Conservation (phyloP, 2,329 filamentous ascomycete species). For the Exophiala aquamarina region DNA sequence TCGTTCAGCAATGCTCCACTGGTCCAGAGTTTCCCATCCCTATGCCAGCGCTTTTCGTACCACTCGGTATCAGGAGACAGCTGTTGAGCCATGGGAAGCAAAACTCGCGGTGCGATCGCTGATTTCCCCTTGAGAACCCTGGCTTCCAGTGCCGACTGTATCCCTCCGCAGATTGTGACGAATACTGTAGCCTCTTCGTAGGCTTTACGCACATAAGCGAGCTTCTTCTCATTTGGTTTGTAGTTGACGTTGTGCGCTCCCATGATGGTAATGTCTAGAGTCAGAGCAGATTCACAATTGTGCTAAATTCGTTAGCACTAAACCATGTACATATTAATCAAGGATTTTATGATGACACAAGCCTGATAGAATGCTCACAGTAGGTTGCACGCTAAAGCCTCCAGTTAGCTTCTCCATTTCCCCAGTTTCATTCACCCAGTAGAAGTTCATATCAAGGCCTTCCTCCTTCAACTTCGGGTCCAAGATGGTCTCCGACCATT, state of each 20-base stretch:
- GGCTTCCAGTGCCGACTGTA: slow-evolving; percentile 13
- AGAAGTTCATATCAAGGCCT: slow-evolving; percentile 31
- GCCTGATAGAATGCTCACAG: slow-evolving; percentile 1
- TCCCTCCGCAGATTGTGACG: slow-evolving; percentile 23
- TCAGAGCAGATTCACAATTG: slow-evolving; percentile 19
- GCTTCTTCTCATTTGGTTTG: slow-evolving; percentile 13
- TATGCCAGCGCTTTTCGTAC: slow-evolving; percentile 25
- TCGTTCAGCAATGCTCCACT: slow-evolving; percentile 34
- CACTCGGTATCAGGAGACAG: slow-evolving; percentile 6
- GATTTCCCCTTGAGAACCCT: slow-evolving; percentile 20
- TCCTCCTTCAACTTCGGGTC: slow-evolving; percentile 7
- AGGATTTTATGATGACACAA: no score
- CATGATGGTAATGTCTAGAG: slow-evolving; percentile 25
- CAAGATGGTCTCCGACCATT: slow-evolving; percentile 11
- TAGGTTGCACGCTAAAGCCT: slow-evolving; percentile 10
- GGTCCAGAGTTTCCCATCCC: slow-evolving; percentile 35
- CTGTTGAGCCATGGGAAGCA: slow-evolving; percentile 14
- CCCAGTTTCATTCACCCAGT: slow-evolving; percentile 33
- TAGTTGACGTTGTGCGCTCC: slow-evolving; percentile 17
- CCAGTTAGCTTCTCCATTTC: slow-evolving; percentile 14
- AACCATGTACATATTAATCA: no score
- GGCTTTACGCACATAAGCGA: slow-evolving; percentile 22
- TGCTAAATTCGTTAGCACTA: no score
- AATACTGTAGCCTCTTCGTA: slow-evolving; percentile 21
- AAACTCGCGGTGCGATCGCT: slow-evolving; percentile 15